A percentile compares a stretch with the other conserved stretches of the same genome.
These are phyloP conservation scores for Elongisporangium undulatum DNA, from an alignment of 352 stramenopile genomes.

Conservation along the genomic window DNA sequence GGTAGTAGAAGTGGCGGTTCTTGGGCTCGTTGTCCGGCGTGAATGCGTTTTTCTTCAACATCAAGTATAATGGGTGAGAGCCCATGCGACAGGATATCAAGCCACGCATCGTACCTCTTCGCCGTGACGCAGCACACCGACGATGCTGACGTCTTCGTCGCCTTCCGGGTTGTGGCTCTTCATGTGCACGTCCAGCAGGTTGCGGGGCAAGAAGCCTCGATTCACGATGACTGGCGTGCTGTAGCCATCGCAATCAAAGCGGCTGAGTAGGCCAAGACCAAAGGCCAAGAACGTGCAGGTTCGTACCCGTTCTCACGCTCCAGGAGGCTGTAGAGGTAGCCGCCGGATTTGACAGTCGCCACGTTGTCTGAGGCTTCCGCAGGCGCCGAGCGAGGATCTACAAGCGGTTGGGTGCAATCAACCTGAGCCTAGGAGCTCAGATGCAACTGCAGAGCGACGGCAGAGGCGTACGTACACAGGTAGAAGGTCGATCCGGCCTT, in stretches of 20 bases:
- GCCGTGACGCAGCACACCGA: slow-evolving; percentile 74
- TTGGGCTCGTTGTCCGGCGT: slow-evolving; percentile 74
- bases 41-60: slow-evolving; percentile 61
- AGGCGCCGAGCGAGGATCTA: slow-evolving; percentile 78
- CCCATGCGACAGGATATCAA: not conserved
- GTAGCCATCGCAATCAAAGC: not conserved
- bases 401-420: not conserved
- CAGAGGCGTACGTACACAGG: slow-evolving; percentile 39
- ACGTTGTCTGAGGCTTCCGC: slow-evolving; percentile 74
- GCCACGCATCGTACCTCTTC: slow-evolving; percentile 44
- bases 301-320: slow-evolving; percentile 60
- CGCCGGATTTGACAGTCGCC: slow-evolving; percentile 73
- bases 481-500: slow-evolving; percentile 77
- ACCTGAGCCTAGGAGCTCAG: not conserved
- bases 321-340: slow-evolving; percentile 84
- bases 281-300: not conserved
- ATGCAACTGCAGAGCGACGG: not conserved
- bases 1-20: slow-evolving; percentile 78
- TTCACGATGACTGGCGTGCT: slow-evolving; percentile 86
- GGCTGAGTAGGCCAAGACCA: slow-evolving; percentile 3
- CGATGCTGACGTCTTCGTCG: slow-evolving; percentile 38
- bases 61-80: not conserved
- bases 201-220: slow-evolving; percentile 75
- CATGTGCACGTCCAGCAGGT: slow-evolving; percentile 73
- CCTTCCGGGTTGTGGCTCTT: slow-evolving; percentile 51